These are phyloP conservation scores for Fusarium transvaalense DNA, from an alignment of 2,329 filamentous ascomycete species.

Conservation along the genomic window DNA sequence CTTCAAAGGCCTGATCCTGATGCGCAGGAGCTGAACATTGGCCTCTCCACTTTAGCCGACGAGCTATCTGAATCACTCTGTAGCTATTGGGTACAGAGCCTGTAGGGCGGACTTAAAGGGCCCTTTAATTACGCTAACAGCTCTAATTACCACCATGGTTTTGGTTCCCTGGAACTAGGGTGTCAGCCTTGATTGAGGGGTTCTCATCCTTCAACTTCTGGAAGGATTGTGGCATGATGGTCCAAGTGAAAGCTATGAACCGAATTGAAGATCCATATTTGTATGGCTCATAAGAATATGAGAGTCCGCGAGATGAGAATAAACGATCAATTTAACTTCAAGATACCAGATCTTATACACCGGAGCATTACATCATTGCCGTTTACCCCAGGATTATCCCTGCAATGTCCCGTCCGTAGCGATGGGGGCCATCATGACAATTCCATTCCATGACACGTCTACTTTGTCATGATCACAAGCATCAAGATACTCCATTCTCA, in stretches of 20 bases:
- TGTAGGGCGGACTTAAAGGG: constrained; percentile 34
- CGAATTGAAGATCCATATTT: neutral
- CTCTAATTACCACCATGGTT: constrained; percentile 31
- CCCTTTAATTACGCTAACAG: constrained; percentile 42
- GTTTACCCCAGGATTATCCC: constrained; percentile 24
- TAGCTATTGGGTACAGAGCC: constrained; percentile 29
- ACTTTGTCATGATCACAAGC: neutral
- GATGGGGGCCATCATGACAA: constrained; percentile 23
- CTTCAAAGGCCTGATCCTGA: constrained; percentile 13
- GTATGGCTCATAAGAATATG: no score
- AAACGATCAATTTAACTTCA: neutral
- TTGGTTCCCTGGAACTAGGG: constrained; percentile 11
- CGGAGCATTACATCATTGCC: constrained; percentile 25
- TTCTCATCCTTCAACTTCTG: neutral
- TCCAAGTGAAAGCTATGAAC: neutral
- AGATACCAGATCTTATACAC: neutral
- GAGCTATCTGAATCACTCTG: constrained; percentile 16
- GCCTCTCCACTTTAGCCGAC: constrained; percentile 27
- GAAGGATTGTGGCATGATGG: neutral
- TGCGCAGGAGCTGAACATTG: constrained; percentile 27
- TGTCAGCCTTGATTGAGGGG: constrained; percentile 37
- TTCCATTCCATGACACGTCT: constrained; percentile 2
- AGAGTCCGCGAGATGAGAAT: neutral
- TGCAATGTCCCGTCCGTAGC: constrained; percentile 2
- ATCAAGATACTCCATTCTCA: neutral